These are phyloP conservation scores for Knoxia roxburghii DNA, from an alignment of 257 asterid species.

Conservation along the genomic window DNA sequence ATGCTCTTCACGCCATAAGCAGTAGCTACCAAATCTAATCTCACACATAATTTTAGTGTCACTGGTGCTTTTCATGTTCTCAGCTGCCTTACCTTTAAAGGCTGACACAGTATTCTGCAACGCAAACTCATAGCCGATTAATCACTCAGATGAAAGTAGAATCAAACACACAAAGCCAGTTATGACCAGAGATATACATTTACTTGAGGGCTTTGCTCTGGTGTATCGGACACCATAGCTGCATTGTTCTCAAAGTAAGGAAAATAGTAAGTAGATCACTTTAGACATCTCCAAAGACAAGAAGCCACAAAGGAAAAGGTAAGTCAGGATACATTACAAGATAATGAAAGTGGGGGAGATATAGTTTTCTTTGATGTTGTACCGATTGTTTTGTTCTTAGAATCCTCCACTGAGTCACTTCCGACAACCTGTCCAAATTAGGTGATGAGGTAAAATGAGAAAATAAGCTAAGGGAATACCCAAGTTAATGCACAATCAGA, in stretches of 20 bases:
- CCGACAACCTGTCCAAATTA: slow-evolving; percentile 47
- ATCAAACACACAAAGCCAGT: neutral
- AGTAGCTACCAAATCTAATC: slow-evolving; percentile 86
- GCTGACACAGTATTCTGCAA: slow-evolving; percentile 40
- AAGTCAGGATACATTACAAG: neutral
- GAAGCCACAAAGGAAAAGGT: neutral
- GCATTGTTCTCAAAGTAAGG: slow-evolving; percentile 19
- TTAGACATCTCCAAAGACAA: neutral
- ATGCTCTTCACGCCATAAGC: slow-evolving; percentile 87
- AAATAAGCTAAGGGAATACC: slow-evolving; percentile 10
- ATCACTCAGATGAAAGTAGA: too few relatives aligned
- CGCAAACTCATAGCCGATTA: slow-evolving; percentile 15
- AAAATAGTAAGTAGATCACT: slow-evolving; percentile 13
- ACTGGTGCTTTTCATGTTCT: slow-evolving; percentile 32
- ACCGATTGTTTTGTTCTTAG: slow-evolving; percentile 53
- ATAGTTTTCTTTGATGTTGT: slow-evolving; percentile 12
- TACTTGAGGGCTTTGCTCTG: slow-evolving; percentile 35
- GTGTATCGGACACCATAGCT: slow-evolving; percentile 47
- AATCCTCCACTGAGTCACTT: slow-evolving; percentile 32
- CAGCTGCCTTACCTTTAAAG: slow-evolving; percentile 21
- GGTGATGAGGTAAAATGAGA: slow-evolving; percentile 19
- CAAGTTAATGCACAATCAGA: slow-evolving; percentile 6
- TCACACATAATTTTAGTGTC: slow-evolving; percentile 66
- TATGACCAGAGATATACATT: slow-evolving; percentile 26
- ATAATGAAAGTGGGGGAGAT: neutral